Percentiles rank a stretch among this genome's conserved stretches.
Evolutionary conservation across 805 yeast genomes (phyloP).

Genomic region (Starmerella bombicola): DNA sequence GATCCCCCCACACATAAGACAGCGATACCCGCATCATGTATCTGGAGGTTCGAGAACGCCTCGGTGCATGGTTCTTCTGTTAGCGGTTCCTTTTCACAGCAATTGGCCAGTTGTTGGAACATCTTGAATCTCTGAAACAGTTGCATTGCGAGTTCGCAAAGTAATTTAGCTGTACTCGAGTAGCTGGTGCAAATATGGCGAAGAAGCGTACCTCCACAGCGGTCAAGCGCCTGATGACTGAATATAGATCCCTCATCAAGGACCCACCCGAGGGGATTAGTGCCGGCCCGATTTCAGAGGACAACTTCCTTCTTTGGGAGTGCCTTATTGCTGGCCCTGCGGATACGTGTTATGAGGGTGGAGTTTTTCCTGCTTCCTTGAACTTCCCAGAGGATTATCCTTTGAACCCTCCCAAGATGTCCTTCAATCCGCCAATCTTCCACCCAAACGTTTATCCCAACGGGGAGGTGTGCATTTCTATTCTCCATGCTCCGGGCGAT

Average conservation of each 20-base stretch:
- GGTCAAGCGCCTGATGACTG: constrained; percentile 73
- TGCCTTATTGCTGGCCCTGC: constrained; percentile 74
- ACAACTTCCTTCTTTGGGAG: constrained; percentile 68
- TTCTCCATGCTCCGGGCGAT: constrained; percentile 91
- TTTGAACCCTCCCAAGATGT: constrained; percentile 64
- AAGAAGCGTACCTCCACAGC: constrained; percentile 42
- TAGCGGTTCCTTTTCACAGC: too few species aligned
- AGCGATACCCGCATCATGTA: too few species aligned
- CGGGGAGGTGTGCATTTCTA: constrained; percentile 92
- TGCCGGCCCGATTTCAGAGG: constrained; percentile 78
- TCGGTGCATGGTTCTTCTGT: too few species aligned
- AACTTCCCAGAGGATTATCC: constrained; percentile 73
- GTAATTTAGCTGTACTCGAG: too few species aligned
- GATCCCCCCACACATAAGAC: too few species aligned
- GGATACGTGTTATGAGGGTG: constrained; percentile 76
- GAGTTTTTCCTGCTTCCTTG: constrained; percentile 67
- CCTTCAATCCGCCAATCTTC: constrained; percentile 64
- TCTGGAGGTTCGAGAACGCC: too few species aligned
- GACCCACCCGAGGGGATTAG: constrained; percentile 93
- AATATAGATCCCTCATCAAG: constrained; percentile 68
- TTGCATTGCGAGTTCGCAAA: too few species aligned
- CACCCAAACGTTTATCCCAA: constrained; percentile 92
- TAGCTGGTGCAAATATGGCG: too few species aligned
- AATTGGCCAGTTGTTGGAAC: too few species aligned
- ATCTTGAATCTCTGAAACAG: too few species aligned